Base-by-base conservation (phyloP, 2,329 filamentous ascomycete species). In the Xylariaceae sp. region DNA sequence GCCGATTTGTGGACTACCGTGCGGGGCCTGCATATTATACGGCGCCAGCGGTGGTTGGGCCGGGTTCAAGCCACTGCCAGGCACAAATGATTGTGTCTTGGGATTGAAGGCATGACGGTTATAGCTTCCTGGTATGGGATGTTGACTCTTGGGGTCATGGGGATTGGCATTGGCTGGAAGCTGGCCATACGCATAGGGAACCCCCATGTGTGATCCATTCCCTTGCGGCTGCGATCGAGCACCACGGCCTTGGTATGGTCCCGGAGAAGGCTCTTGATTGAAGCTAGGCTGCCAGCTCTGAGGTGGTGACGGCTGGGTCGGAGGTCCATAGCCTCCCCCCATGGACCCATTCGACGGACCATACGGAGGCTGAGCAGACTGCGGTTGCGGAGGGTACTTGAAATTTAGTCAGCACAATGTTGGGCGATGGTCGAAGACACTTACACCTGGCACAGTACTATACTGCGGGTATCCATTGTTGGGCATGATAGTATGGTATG, bases 51-150 rank as follows among this genome's bases (percentile, higher is more conserved):
- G 62, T 19, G 62, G 61, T 25, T 66, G 68, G 43, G 68, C 63
- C 3, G 68, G 62, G 19, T 63, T 59, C 55, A 72, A 67, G 17
- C 65, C 63, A 42, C 59, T 66, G 40, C 75, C 66, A 2, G 90
- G 90, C 16, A 94, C 76, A 58, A 96, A 95, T 0, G 89, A 84
- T 52, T 94, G 85, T 12, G 85, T 95, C 62, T 94, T 89, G 1
- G 89, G 90, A 53, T 95, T 95, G 64, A 96, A 95, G 10, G 83
- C 77, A 49, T 87, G 85, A 37, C 88, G 74, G 52, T 83, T 86
- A 46, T 76, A 93, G 59, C 82, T 92, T 22, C 86, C 86, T 11
- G 87, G 85, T 36, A 93, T 78, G 5, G 86, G 84, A 55, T 94
- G 86, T 52, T 88, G 82, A 37, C 74, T 76, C 57, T 83, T 80